Evolutionary conservation across 1,284 basidiomycete species (phyloP), one percentile per base, ranked within the genome.

Genomic region (Leucocoprinus gongylophorus): DNA sequence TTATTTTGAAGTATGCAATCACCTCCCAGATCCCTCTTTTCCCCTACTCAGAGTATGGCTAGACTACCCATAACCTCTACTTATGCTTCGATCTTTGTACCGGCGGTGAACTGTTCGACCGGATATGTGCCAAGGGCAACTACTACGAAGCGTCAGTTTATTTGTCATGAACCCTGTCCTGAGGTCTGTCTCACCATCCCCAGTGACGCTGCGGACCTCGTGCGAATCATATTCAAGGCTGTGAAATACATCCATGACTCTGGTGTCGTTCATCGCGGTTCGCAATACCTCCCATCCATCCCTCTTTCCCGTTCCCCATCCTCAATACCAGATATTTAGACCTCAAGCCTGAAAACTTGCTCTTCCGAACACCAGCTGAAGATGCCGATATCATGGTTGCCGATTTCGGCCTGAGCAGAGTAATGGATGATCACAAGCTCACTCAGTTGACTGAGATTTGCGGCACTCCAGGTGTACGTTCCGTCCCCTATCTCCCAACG

Each of bases 71-170:
- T 71, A 97, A 98, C 64, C 80, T 95, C 57, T 95, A 93, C 65
- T 86, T 99, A 54, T 89, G 90, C 59, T 97, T 97, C 65, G 95
- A 97, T 69, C 81, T 99, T 12, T 99, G 97, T 72, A 95, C 92
- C 0, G 95, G 95, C 46, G 97, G 95, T 40, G 95, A 99, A 70
- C 83, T 99, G 18, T 99, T 99, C 63, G 95, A 99, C 69, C 82
- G 97, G 47, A 99, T 99, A 74, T 99, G 95, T 65, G 92, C 95
- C 23, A 91, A 95, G 66, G 95, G 95, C 43, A 94, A 92, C 67
- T 97, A 97, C 70, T 95, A 93, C 66, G 95, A 98, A 69, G 83
- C 84, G 88, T 91, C 58, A 58, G 83, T 73, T 30, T 33, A 5
- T 9, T 18, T 5, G 5, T 18, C 30, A 44, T n/a, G n/a, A 8